These are phyloP conservation scores for Drechslerella dactyloides DNA, from an alignment of 2,329 filamentous ascomycete genomes.

Conservation along the genomic window DNA sequence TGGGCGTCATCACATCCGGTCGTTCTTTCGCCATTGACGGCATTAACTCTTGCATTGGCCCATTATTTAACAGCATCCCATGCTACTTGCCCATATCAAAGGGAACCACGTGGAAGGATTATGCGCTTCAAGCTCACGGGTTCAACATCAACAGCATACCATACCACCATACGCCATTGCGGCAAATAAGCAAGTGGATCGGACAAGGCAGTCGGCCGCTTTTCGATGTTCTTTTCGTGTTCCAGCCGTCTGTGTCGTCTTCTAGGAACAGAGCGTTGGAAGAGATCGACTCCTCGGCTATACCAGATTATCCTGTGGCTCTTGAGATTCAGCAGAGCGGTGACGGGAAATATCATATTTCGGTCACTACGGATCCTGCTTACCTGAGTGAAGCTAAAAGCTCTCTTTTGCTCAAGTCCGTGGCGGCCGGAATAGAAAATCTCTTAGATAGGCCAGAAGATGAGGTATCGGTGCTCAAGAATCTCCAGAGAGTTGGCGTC, in stretches of 20 bases:
- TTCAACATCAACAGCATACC: constrained; percentile 72
- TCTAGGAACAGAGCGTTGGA: constrained; percentile 22
- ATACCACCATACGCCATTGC: constrained; percentile 79
- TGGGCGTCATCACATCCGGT: constrained; percentile 81
- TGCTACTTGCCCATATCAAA: constrained; percentile 63
- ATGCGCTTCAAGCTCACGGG: constrained; percentile 71
- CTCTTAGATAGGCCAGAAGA: constrained; percentile 52
- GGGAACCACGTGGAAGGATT: constrained; percentile 65
- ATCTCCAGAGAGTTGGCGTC: constrained; percentile 9
- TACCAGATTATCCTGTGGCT: constrained; percentile 76
- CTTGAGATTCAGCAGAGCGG: constrained; percentile 70
- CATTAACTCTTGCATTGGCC: constrained; percentile 74
- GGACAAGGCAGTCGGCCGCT: constrained; percentile 64
- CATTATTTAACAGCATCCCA: constrained; percentile 88
- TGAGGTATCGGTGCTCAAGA: constrained; percentile 26
- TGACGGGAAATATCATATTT: constrained; percentile 61
- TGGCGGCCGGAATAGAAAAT: constrained; percentile 57
- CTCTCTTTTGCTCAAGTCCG: constrained; percentile 58
- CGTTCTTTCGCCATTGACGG: constrained; percentile 72
- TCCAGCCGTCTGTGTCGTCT: constrained; percentile 63
- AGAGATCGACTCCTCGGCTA: constrained; percentile 44
- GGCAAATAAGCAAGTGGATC: constrained; percentile 79
- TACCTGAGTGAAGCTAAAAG: constrained; percentile 57
- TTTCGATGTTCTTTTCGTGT: constrained; percentile 84
- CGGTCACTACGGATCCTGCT: constrained; percentile 47